Evolutionary conservation across 768 basidiomycete genomes (phyloP).

Genomic region (Lepiota brunneoincarnata): DNA sequence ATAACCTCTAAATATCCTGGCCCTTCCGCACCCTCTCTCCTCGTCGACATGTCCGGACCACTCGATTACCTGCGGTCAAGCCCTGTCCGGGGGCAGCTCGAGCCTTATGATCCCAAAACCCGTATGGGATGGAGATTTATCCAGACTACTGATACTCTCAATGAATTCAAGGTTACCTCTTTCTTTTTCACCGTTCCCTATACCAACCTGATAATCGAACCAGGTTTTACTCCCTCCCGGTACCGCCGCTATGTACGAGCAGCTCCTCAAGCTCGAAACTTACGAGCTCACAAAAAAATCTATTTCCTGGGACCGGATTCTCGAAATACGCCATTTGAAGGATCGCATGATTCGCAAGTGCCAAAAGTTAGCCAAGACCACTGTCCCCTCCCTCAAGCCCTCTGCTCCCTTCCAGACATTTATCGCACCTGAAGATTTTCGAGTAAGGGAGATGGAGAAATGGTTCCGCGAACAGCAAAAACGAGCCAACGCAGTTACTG

Average conservation of each 20-base stretch:
- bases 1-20: background rate
- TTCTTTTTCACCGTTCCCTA: background rate
- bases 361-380: conserved; percentile 53
- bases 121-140: conserved; percentile 66
- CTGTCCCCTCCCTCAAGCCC: conserved; percentile 32
- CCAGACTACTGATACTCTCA: conserved; percentile 73
- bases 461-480: conserved; percentile 64
- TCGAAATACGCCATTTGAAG: conserved; percentile 75
- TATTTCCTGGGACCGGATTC: conserved; percentile 65
- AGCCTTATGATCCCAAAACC: conserved; percentile 57
- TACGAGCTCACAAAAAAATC: conserved; percentile 58
- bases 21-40: background rate
- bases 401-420: conserved; percentile 58
- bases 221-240: conserved; percentile 69
- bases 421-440: conserved; percentile 68
- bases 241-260: conserved; percentile 62
- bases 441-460: conserved; percentile 76
- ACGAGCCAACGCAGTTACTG: conserved; percentile 28
- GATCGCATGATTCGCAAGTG: conserved; percentile 83
- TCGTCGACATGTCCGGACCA: conserved; percentile 25
- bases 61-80: conserved; percentile 60
- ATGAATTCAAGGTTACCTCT: conserved; percentile 61
- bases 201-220: background rate
- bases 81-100: conserved; percentile 73
- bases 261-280: conserved; percentile 61